A percentile compares a stretch with the other conserved stretches of the same genome.
phyloP scores from a whole-genome alignment of 2,329 filamentous ascomycete genomes.

The Fonsecaea monophora region DNA sequence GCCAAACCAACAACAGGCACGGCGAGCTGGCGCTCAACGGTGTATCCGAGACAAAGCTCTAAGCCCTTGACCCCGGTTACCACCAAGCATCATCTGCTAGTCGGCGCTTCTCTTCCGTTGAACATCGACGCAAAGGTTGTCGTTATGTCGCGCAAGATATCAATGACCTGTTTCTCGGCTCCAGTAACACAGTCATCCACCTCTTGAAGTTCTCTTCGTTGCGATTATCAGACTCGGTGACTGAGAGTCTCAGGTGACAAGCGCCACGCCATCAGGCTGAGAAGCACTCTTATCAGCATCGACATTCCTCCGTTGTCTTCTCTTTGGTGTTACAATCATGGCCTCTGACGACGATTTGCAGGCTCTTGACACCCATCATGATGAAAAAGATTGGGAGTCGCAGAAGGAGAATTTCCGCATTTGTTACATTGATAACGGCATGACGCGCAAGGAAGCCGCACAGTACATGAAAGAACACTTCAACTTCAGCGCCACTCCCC shows the following conservation, averaged over 20 bases:
- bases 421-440: constrained; percentile 38
- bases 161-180: neutral
- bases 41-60: neutral
- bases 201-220: neutral
- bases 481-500: constrained; percentile 37
- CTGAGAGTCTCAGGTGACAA: constrained; percentile 1
- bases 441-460: constrained; percentile 37
- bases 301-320: neutral
- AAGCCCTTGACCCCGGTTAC: constrained; percentile 2
- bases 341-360: constrained; percentile 36
- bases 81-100: neutral
- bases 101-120: constrained; percentile 18
- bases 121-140: constrained; percentile 13
- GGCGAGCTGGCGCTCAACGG: constrained; percentile 5
- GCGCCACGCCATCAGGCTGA: constrained; percentile 23
- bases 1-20: constrained; percentile 5
- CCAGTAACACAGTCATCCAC: neutral
- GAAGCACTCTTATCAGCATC: constrained; percentile 6
- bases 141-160: constrained; percentile 9
- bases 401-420: constrained; percentile 36
- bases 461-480: constrained; percentile 34
- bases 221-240: neutral
- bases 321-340: constrained; percentile 14
- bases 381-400: constrained; percentile 39
- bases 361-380: constrained; percentile 32